phyloP scores from a whole-genome alignment of 2,329 filamentous ascomycete species.

The Aspergillus sojae region DNA sequence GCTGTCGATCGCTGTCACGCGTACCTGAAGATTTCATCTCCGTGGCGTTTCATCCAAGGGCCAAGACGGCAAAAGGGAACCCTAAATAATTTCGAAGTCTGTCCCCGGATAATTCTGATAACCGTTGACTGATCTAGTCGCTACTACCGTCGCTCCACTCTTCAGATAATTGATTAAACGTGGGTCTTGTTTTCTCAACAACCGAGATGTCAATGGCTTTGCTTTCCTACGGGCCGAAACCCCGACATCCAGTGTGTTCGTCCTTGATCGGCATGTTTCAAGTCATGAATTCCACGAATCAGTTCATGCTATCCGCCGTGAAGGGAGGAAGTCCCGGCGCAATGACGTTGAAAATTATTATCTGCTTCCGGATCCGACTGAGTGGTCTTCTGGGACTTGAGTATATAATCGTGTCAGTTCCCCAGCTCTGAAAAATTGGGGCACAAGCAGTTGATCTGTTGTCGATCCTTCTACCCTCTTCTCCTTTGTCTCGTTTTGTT shows the following conservation, averaged over 20 bases:
- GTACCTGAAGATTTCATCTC: constrained; percentile 11
- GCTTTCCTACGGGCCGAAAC: not conserved
- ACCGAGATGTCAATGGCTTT: not conserved
- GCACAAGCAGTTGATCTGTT: constrained; percentile 1
- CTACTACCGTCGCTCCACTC: not conserved
- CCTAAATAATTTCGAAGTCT: not conserved
- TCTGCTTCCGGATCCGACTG: not conserved
- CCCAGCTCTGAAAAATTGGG: not conserved
- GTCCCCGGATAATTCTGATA: not conserved
- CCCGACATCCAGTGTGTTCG: not conserved
- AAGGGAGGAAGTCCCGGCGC: not conserved
- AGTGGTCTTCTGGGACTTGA: not conserved
- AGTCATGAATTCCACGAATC: not conserved
- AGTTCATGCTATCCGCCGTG: not conserved
- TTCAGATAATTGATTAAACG: not conserved
- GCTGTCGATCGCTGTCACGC: constrained; percentile 1
- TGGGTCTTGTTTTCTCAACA: not conserved
- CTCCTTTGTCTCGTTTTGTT: not conserved
- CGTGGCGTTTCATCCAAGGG: constrained; percentile 20
- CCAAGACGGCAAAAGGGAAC: constrained; percentile 7
- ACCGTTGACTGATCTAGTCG: not conserved
- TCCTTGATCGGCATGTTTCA: constrained; percentile 1
- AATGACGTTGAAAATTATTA: not conserved
- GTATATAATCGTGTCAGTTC: not conserved
- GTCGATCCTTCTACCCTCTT: not conserved